Evolutionary conservation across 768 basidiomycete genomes (phyloP), one percentile per base, ranked within the genome.

Genomic region (Amanita inopinata): DNA sequence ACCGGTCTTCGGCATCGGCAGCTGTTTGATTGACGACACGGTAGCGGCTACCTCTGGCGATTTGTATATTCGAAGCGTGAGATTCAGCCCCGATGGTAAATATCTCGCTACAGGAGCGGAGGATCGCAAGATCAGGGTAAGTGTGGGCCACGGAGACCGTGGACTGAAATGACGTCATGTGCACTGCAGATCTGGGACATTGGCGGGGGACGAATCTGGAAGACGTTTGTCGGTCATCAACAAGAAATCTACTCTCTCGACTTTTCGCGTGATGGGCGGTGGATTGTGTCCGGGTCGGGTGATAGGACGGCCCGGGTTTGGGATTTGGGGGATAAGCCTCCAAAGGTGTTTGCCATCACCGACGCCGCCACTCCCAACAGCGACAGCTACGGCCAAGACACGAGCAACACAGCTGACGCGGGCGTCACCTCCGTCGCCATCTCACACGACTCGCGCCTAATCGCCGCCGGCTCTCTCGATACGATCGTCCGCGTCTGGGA

Each of bases 201-300:
- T 49, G 70, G 70, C 32, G 78, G 74, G 51, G 80, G 79, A 49
- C 72, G 74, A 20, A 83, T 92, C 50, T 72, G 77, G 30, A 76
- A 72, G 40, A 65, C 81, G 14, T 85, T 92, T 52, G 74, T 79
- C 44, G 91, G 92, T 2, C 91, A 94, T 61, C 73, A 76, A 49
- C 84, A 89, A 57, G 91, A 93, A 58, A 92, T 94, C 53, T 94
- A 94, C 62, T 89, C 90, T 15, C 79, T 96, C 50, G 88, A 87
- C 57, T 93, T 88, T 62, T 80, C 82, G 17, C 65, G 69, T 24
- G 83, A 89, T 49, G 88, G 86, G 10, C 67, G 74, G 23, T 69
- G 78, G 49, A 78, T 89, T 47, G 82, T 88, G n/a, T 85, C 83
- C 3, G 86, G 83, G 12, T 83, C 82, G 0, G 84, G 83, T 3